Conservation (phyloP, 306 rosid genomes). For the Canavalia ensiformis region DNA sequence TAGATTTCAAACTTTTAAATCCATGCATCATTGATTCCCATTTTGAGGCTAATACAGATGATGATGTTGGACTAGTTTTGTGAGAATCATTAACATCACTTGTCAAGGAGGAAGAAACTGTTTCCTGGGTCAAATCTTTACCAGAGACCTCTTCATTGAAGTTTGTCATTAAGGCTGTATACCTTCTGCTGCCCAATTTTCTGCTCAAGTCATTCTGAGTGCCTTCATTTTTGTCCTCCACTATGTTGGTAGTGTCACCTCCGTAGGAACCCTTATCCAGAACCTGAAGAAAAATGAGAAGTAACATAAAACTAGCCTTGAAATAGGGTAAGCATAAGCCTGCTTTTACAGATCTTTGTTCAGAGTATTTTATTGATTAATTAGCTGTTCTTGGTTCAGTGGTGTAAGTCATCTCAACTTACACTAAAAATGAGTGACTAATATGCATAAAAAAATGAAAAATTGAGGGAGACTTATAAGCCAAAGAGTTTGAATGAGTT, state of each 20-base stretch:
- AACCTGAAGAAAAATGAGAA: slow-evolving; percentile 7
- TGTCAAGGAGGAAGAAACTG: slow-evolving; percentile 55
- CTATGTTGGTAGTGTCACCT: slow-evolving; percentile 45
- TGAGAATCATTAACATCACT: slow-evolving; percentile 53
- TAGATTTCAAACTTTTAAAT: slow-evolving; percentile 69
- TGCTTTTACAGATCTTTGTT: slow-evolving; percentile 16
- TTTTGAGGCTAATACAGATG: slow-evolving; percentile 66
- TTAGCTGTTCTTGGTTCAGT: slow-evolving; percentile 12
- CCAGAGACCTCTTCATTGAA: slow-evolving; percentile 54
- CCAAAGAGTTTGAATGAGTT: not conserved
- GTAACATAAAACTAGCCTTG: slow-evolving; percentile 31
- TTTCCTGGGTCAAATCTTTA: slow-evolving; percentile 53
- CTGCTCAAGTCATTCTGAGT: slow-evolving; percentile 53
- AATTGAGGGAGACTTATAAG: slow-evolving; percentile 2
- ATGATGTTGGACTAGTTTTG: slow-evolving; percentile 44
- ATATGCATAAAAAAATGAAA: not conserved
- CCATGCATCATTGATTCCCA: slow-evolving; percentile 87
- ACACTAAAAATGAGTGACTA: not conserved
- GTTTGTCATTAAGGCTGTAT: slow-evolving; percentile 63
- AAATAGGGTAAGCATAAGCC: not conserved
- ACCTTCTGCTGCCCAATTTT: slow-evolving; percentile 69
- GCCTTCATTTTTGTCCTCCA: slow-evolving; percentile 52
- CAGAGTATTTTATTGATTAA: not conserved
- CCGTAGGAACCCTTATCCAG: slow-evolving; percentile 47
- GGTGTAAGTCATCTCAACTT: not conserved